Conservation (phyloP, 306 rosid genomes). For the Pueraria montana region DNA sequence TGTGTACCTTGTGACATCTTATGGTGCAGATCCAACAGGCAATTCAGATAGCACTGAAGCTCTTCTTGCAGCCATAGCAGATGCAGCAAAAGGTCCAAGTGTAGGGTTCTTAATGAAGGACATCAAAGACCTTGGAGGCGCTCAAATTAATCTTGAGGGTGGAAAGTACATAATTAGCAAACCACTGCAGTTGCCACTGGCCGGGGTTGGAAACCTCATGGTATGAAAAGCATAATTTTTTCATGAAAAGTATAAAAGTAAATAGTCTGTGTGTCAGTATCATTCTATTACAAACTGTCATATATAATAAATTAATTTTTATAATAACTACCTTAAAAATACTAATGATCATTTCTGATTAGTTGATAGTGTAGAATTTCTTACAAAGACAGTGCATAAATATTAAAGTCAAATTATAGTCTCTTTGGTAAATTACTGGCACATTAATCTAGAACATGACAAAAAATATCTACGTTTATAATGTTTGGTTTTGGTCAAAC, state of each 20-base stretch:
- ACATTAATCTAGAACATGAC: constrained; percentile 19
- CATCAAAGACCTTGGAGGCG: constrained; percentile 82
- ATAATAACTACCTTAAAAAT: background rate
- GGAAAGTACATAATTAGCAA: constrained; percentile 73
- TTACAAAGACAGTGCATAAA: background rate
- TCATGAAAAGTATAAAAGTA: background rate
- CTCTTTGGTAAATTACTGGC: background rate
- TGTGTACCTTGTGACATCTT: constrained; percentile 68
- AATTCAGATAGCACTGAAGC: constrained; percentile 77
- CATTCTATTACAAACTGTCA: background rate
- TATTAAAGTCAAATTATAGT: background rate
- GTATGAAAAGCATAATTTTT: constrained; percentile 49
- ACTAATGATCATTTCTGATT: background rate
- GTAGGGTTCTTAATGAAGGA: constrained; percentile 68
- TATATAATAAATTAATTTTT: background rate
- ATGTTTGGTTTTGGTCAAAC: constrained; percentile 22
- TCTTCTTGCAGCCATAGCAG: constrained; percentile 67
- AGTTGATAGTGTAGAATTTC: background rate
- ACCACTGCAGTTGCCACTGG: constrained; percentile 66
- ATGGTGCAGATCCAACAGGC: constrained; percentile 95
- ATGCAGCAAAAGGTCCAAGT: constrained; percentile 61
- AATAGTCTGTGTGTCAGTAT: background rate
- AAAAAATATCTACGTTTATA: background rate
- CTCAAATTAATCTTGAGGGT: constrained; percentile 73
- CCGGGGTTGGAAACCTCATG: constrained; percentile 80